These are phyloP conservation scores for Trichoderma oligosporum DNA, from an alignment of 2,329 filamentous ascomycete genomes.

Conservation along the genomic window DNA sequence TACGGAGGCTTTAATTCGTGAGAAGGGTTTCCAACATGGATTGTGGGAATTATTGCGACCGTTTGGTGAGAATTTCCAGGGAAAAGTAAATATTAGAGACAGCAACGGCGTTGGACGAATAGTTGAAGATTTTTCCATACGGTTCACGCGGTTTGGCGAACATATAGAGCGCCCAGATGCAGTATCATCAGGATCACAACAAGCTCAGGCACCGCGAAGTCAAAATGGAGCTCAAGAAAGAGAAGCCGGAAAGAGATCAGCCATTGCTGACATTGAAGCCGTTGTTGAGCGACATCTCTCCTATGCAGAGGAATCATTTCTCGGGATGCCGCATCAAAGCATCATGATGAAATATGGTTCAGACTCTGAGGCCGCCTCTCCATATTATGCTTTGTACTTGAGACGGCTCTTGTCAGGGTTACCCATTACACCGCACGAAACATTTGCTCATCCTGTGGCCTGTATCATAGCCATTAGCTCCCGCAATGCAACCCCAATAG, in stretches of 20 bases:
- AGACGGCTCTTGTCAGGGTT: constrained; percentile 77
- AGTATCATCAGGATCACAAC: constrained; percentile 29
- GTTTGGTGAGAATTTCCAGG: constrained; percentile 82
- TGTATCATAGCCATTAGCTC: constrained; percentile 95
- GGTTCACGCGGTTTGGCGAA: constrained; percentile 71
- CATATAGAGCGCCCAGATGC: constrained; percentile 51
- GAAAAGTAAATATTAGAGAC: constrained; percentile 86
- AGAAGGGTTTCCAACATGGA: constrained; percentile 80
- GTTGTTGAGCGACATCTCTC: constrained; percentile 75
- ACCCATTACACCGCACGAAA: constrained; percentile 78
- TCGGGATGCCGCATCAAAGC: constrained; percentile 35
- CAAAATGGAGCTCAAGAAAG: constrained; percentile 29
- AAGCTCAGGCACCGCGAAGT: constrained; percentile 38
- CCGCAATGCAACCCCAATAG: constrained; percentile 75
- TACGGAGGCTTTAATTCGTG: constrained; percentile 71
- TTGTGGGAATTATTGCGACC: constrained; percentile 83
- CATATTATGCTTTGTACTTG: constrained; percentile 82
- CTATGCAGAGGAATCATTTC: constrained; percentile 63
- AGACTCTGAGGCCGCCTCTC: constrained; percentile 57
- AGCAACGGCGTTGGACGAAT: constrained; percentile 78
- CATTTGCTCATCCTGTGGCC: constrained; percentile 90
- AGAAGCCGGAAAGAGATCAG: constrained; percentile 30
- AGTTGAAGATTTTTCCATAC: constrained; percentile 86
- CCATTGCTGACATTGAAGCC: constrained; percentile 67
- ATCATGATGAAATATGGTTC: constrained; percentile 40